phyloP scores from a whole-genome alignment of 805 yeast species.

The Hanseniaspora mollemarum region DNA sequence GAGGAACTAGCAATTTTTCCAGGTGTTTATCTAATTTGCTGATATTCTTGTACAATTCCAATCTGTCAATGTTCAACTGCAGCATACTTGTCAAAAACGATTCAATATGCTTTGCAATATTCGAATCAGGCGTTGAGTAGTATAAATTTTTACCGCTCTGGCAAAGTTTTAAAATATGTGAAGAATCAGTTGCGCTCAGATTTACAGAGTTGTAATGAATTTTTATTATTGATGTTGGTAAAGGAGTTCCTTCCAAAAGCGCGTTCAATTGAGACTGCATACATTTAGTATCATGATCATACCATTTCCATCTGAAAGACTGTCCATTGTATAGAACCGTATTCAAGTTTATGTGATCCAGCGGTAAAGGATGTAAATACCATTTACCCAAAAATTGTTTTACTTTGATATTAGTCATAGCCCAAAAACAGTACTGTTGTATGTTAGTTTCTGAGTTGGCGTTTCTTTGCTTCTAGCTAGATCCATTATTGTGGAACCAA shows the following conservation, averaged over 20 bases:
- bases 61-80: conserved; percentile 6
- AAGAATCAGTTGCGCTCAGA: background rate
- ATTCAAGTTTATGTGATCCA: conserved; percentile 7
- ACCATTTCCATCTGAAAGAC: conserved; percentile 15
- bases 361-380: conserved; percentile 3
- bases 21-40: conserved; percentile 2
- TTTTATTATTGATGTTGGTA: background rate
- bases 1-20: background rate
- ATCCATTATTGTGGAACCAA: no score
- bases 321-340: conserved; percentile 14
- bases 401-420: background rate
- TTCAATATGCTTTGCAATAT: background rate
- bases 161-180: conserved; percentile 2
- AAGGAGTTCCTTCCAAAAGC: background rate
- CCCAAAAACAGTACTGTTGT: background rate
- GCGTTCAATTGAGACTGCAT: background rate
- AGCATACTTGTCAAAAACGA: conserved; percentile 1
- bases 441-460: no score
- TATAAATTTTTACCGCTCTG: conserved; percentile 1
- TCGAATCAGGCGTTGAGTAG: background rate
- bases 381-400: background rate
- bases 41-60: background rate
- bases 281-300: background rate
- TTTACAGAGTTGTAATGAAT: conserved; percentile 7
- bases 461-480: no score